phyloP scores from a whole-genome alignment of 2,329 filamentous ascomycete species.

The Tolypocladium tundrense region DNA sequence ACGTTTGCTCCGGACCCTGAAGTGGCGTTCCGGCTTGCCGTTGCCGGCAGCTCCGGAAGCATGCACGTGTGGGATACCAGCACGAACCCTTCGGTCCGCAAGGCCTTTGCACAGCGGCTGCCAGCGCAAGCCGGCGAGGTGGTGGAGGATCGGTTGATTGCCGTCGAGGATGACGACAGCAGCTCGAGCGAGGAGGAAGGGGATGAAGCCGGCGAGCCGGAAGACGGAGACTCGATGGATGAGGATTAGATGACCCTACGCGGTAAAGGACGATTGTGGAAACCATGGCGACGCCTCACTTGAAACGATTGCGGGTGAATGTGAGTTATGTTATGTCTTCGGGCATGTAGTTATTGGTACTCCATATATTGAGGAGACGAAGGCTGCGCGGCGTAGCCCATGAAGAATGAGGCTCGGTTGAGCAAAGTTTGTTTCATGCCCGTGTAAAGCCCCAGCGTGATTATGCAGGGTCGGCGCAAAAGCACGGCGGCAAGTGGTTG shows the following conservation, averaged over 20 bases:
- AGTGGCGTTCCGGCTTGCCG: constrained; percentile 83
- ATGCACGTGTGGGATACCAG: constrained; percentile 95
- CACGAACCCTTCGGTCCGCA: constrained; percentile 79
- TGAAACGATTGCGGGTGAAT: neutral
- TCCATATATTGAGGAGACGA: neutral
- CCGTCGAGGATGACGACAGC: constrained; percentile 57
- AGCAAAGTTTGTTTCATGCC: neutral
- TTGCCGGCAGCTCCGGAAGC: constrained; percentile 87
- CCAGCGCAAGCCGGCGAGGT: constrained; percentile 46
- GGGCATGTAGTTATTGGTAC: neutral
- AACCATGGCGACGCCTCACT: neutral
- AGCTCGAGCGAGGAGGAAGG: constrained; percentile 48
- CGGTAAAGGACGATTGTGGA: neutral
- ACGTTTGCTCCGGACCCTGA: constrained; percentile 82
- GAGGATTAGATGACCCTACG: constrained; percentile 9
- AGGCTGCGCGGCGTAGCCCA: neutral
- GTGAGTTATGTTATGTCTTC: neutral
- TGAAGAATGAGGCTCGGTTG: neutral
- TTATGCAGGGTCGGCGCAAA: neutral
- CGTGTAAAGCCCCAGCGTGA: neutral
- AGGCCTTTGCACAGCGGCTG: constrained; percentile 64
- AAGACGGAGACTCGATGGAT: constrained; percentile 14
- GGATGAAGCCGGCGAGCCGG: constrained; percentile 41
- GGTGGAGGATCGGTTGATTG: constrained; percentile 68
- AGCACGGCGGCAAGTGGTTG: neutral